Percentiles rank a stretch among this genome's conserved stretches.
Evolutionary conservation across 257 asterid genomes (phyloP).

Genomic region (Penstemon davidsonii): DNA sequence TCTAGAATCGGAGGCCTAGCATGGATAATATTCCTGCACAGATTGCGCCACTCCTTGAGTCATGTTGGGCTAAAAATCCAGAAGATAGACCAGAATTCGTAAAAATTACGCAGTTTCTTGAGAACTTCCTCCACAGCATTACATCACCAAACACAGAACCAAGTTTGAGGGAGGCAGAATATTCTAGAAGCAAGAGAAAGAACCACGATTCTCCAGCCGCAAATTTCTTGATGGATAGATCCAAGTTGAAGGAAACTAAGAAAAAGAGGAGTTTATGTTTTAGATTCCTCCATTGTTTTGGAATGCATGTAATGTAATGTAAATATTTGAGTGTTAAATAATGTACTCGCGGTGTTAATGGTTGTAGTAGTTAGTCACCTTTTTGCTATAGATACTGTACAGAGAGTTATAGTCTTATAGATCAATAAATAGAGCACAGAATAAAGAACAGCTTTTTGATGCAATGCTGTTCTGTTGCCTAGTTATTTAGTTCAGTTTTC

Average conservation of each 20-base stretch:
- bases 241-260: conserved; percentile 17
- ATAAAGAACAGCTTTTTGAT: not conserved
- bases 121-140: conserved; percentile 32
- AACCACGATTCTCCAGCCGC: conserved; percentile 34
- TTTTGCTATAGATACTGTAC: conserved; percentile 10
- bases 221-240: conserved; percentile 34
- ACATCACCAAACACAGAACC: conserved; percentile 21
- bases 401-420: not conserved
- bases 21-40: conserved; percentile 50
- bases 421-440: conserved; percentile 10
- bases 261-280: conserved; percentile 28
- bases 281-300: conserved; percentile 33
- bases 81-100: conserved; percentile 57
- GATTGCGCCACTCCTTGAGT: conserved; percentile 44
- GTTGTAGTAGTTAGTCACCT: not conserved
- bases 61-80: conserved; percentile 69
- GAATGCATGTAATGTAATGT: conserved; percentile 4
- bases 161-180: conserved; percentile 24
- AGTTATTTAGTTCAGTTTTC: not conserved
- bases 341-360: conserved; percentile 1
- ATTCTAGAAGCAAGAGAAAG: conserved; percentile 26
- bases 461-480: not conserved
- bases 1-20: conserved; percentile 61
- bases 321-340: conserved; percentile 4
- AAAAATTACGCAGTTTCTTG: conserved; percentile 44